Conservation (phyloP, 2,329 filamentous ascomycete species). For the Xylaria digitata region DNA sequence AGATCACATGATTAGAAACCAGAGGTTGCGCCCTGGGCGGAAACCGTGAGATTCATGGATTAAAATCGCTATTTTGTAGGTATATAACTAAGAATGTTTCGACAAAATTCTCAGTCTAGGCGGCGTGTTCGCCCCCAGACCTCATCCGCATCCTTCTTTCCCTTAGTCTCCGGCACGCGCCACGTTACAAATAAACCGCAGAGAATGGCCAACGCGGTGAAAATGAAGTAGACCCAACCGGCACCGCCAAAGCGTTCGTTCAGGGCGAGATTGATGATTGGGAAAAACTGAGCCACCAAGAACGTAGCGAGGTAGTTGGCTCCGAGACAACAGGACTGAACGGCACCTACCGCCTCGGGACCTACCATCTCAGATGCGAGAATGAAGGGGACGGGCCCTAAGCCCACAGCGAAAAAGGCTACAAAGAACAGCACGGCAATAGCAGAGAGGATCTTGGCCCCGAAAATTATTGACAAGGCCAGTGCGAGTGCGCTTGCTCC, state of each 20-base stretch:
- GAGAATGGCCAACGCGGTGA: slow-evolving; percentile 76
- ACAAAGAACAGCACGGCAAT: slow-evolving; percentile 87
- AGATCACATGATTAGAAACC: slow-evolving; percentile 63
- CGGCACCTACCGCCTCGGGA: slow-evolving; percentile 88
- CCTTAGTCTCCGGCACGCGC: slow-evolving; percentile 88
- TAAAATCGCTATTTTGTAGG: background rate
- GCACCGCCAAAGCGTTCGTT: slow-evolving; percentile 72
- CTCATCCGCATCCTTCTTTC: slow-evolving; percentile 84
- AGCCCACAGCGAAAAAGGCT: slow-evolving; percentile 86
- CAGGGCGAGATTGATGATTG: slow-evolving; percentile 80
- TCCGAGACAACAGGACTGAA: slow-evolving; percentile 87
- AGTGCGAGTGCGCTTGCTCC: slow-evolving; percentile 80
- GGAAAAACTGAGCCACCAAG: slow-evolving; percentile 93
- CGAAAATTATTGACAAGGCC: slow-evolving; percentile 81
- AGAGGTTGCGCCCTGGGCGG: slow-evolving; percentile 49
- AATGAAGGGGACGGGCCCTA: slow-evolving; percentile 95
- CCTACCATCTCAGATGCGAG: slow-evolving; percentile 90
- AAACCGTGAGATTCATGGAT: slow-evolving; percentile 40
- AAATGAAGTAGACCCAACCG: slow-evolving; percentile 93
- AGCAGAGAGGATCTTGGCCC: slow-evolving; percentile 80
- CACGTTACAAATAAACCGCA: slow-evolving; percentile 78
- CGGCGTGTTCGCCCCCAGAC: slow-evolving; percentile 82
- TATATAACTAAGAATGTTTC: background rate
- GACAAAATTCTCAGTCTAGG: slow-evolving; percentile 55
- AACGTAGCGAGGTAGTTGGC: slow-evolving; percentile 94